phyloP scores from a whole-genome alignment of 208 protist genomes.

The Leishmania tarentolae region DNA sequence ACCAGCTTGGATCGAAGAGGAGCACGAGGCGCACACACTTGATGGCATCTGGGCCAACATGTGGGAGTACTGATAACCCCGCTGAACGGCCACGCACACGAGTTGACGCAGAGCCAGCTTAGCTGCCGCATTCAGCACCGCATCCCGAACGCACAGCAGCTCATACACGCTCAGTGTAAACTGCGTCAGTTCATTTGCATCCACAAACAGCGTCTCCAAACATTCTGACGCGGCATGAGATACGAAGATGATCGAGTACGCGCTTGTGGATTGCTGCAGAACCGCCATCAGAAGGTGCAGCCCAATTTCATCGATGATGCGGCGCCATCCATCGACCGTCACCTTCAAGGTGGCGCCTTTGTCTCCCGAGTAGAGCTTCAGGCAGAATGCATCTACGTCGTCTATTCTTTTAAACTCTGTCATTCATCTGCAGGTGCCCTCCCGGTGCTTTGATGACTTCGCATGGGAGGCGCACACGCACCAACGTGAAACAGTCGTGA shows the following conservation, averaged over 20 bases:
- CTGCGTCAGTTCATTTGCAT: conserved; percentile 27
- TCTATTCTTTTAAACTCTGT: conserved; percentile 49
- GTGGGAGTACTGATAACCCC: conserved; percentile 29
- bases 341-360: conserved; percentile 37
- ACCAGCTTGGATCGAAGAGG: conserved; percentile 5
- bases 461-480: background rate
- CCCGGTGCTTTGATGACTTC: background rate
- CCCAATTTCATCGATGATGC: conserved; percentile 31
- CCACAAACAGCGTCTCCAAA: conserved; percentile 34
- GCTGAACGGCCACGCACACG: conserved; percentile 28
- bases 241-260: conserved; percentile 62
- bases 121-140: conserved; percentile 26
- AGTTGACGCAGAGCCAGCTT: conserved; percentile 32
- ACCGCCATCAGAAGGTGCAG: conserved; percentile 26
- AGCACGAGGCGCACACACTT: conserved; percentile 27
- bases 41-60: conserved; percentile 28
- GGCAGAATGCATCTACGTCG: conserved; percentile 42
- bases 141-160: conserved; percentile 18
- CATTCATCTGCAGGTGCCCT: conserved; percentile 33
- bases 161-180: conserved; percentile 32
- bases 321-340: conserved; percentile 28
- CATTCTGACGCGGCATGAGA: conserved; percentile 45
- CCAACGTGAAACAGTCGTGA: background rate
- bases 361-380: conserved; percentile 41
- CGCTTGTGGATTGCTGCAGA: conserved; percentile 40